Evolutionary conservation across 2,329 filamentous ascomycete species (phyloP), one percentile per base, ranked within the genome.

Genomic region (Septoria linicola): DNA sequence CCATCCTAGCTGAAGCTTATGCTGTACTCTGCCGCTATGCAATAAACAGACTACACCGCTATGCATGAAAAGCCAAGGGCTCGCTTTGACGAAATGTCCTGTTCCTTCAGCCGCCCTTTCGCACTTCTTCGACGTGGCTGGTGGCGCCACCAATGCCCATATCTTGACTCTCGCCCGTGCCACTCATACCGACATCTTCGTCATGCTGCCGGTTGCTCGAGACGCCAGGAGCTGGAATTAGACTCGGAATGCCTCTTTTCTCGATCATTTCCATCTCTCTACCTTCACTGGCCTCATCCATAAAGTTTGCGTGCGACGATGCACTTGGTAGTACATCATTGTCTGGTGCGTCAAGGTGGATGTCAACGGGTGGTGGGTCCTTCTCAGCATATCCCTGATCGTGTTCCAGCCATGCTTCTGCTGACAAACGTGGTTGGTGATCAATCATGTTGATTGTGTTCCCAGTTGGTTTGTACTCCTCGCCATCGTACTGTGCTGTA

Each of bases 241-340:
- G 23, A 40, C 44, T 47, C 20, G 44, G 35, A 34, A 37, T 27
- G 23, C 44, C 44, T 8, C 37, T 39, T 35, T 58, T 64, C 54
- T 66, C 55, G 23, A 59, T 54, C 64, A 65, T 66, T 50, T 65
- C 62, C 14, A 59, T 48, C 10, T 51, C 47, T 13, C 30, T 27
- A n/a, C 16, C 42, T 13, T 43, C 41, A 39, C 39, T 8, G 19
- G 27, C 6, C 8, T 39, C 32, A 14, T 44, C 41, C 2, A 32
- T 11, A 14, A 32, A 11, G 27, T 36, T 23, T 13, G 16, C 2
- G 8, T 8, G 14, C 16, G 23, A 14, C 16, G 25, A 27, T 39
- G n/a, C 34, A 30, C 21, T 19, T 16, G 44, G 36, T 4, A 35
- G 21, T 14, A 31, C 39, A 7, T 51, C 36, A 4, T 37, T 42